Evolutionary conservation across 2,329 filamentous ascomycete genomes (phyloP).

Genomic region (Colletotrichum eleusines): DNA sequence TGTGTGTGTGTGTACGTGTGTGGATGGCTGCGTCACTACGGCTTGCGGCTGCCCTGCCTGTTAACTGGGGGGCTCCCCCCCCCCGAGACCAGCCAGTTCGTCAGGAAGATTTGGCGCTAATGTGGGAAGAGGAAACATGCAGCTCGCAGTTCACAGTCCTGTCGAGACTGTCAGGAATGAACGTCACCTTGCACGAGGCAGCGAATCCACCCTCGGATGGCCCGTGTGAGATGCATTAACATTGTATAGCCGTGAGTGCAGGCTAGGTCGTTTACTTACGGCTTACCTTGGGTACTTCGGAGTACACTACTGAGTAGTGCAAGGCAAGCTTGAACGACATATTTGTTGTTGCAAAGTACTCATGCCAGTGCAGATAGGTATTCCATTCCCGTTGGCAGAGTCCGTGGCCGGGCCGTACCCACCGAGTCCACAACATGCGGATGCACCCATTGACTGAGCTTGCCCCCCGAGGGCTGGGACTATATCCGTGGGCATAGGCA

Average conservation of each 20-base stretch:
- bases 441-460: slow-evolving; percentile 23
- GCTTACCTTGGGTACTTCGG: too few relatives aligned
- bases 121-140: slow-evolving; percentile 36
- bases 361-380: not conserved
- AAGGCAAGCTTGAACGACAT: not conserved
- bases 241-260: too few relatives aligned
- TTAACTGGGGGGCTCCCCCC: slow-evolving; percentile 23
- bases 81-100: slow-evolving; percentile 31
- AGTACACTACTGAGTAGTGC: too few relatives aligned
- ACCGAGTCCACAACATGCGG: not conserved
- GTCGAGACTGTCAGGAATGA: slow-evolving; percentile 5
- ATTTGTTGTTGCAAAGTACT: not conserved
- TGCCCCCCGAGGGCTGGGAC: not conserved
- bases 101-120: slow-evolving; percentile 34
- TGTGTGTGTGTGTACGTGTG: slow-evolving; percentile 6
- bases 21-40: slow-evolving; percentile 27
- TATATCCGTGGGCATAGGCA: too few relatives aligned
- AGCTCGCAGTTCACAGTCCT: slow-evolving; percentile 24
- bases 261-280: too few relatives aligned
- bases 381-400: not conserved
- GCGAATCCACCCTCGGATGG: slow-evolving; percentile 6
- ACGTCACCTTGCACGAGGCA: slow-evolving; percentile 33
- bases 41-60: slow-evolving; percentile 21
- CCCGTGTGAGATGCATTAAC: not conserved
- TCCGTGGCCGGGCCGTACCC: not conserved